Base-by-base conservation (phyloP, 1,284 basidiomycete species). In the Earliella scabrosa region DNA sequence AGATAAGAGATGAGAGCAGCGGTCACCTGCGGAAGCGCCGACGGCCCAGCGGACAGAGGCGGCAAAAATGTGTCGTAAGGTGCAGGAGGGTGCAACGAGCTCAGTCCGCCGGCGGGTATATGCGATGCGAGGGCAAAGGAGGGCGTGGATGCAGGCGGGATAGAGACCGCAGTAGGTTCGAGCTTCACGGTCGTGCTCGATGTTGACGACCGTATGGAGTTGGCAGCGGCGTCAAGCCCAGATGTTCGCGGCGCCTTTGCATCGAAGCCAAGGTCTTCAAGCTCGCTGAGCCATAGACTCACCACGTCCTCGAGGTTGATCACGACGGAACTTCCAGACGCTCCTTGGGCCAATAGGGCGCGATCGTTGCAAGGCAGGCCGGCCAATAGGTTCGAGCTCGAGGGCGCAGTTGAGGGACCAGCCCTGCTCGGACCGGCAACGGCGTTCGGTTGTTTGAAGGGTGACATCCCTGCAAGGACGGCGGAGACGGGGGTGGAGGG, bases 291-390 rank as follows among this genome's bases (percentile, higher is more conserved):
- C 84, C 86, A 90, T 35, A 86, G 77, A 45, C 78, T 72, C 5
- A 79, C 73, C 34, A 87, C 75, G 60, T 86, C 85, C 51, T 86
- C 78, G 9, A 84, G 68, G 0, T 79, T 77, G 50, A 86, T 75
- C 29, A 83, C 75, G 39, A 87, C 73, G 13, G 81, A 81, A 11
- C 81, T 79, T n/a, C 77, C 74, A 10, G 76, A 73, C 18, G 64
- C 60, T n/a, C 73, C 74, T 14, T 71, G 66, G 2, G 76, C 75
- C 10, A 82, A 66, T 48, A 76, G 59, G 46, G 76, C 69, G 23
- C 73, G 77, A 61, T 80, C 78, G n/a, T 69, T 58, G 63, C 71
- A 66, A 3, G 69, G 73, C 9, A 71, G 61, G 48, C 64, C 68
- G 36, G 67, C 61, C 40, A 62, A 62, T 56, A 61, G 47, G 49